A percentile compares a stretch with the other conserved stretches of the same genome.
phyloP scores from a whole-genome alignment of 169 alveolate genomes.

The Babesia bigemina region DNA sequence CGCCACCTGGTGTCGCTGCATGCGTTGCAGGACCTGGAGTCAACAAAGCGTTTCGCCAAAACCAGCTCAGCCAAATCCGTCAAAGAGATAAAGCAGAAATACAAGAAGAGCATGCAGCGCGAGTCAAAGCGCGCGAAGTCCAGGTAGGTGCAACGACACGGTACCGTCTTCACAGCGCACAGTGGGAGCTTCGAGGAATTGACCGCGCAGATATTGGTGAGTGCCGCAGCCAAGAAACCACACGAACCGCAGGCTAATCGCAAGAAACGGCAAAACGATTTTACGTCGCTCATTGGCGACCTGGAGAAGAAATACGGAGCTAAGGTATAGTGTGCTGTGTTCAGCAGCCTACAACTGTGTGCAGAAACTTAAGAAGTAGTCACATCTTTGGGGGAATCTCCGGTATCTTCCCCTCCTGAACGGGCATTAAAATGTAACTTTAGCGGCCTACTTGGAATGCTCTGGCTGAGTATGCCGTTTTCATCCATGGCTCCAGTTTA shows the following conservation, averaged over 20 bases:
- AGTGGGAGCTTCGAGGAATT: slow-evolving; percentile 59
- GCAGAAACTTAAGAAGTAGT: slow-evolving; percentile 51
- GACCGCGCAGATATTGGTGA: slow-evolving; percentile 61
- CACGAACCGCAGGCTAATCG: slow-evolving; percentile 46
- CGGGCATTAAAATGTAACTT: background rate
- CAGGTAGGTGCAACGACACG: slow-evolving; percentile 13
- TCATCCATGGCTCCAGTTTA: slow-evolving; percentile 65
- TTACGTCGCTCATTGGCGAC: slow-evolving; percentile 44
- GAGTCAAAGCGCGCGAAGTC: slow-evolving; percentile 24
- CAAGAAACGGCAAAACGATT: slow-evolving; percentile 41
- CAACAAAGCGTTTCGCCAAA: slow-evolving; percentile 43
- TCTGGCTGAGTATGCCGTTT: slow-evolving; percentile 46
- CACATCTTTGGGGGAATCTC: slow-evolving; percentile 59
- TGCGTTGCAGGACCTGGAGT: slow-evolving; percentile 36
- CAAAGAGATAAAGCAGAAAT: slow-evolving; percentile 37
- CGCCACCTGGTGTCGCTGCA: background rate
- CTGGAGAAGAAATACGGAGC: slow-evolving; percentile 47
- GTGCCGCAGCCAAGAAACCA: background rate
- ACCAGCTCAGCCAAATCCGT: slow-evolving; percentile 25
- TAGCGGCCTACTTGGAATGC: slow-evolving; percentile 50
- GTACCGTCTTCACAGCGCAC: too few relatives aligned
- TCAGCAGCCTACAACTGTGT: background rate
- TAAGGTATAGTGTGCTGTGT: slow-evolving; percentile 7
- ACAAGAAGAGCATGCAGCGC: slow-evolving; percentile 36
- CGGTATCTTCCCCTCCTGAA: slow-evolving; percentile 63